Evolutionary conservation across 2,329 filamentous ascomycete genomes (phyloP).

Genomic region (Ophiostoma sp.): DNA sequence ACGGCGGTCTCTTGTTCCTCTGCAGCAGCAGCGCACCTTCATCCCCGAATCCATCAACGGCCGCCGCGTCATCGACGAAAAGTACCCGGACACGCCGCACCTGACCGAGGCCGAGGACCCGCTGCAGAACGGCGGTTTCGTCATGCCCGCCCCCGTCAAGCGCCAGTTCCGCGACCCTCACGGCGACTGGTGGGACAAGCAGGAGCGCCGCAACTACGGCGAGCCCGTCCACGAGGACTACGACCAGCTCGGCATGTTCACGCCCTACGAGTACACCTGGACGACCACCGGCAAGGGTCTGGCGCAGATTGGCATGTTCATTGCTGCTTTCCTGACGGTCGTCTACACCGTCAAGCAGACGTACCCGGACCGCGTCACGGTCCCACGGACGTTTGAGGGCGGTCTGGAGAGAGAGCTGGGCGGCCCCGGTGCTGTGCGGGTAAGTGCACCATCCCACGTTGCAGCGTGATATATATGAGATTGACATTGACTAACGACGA

Average conservation of each 20-base stretch:
- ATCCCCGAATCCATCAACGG: constrained; percentile 53
- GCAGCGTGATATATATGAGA: not conserved
- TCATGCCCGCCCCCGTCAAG: constrained; percentile 78
- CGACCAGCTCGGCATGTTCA: constrained; percentile 87
- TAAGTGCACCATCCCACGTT: constrained; percentile 38
- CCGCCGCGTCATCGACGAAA: constrained; percentile 50
- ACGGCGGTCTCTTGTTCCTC: constrained; percentile 48
- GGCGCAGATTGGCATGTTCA: constrained; percentile 67
- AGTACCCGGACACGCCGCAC: constrained; percentile 50
- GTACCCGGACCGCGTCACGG: constrained; percentile 72
- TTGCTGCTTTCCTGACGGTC: constrained; percentile 62
- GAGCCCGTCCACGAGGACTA: constrained; percentile 97
- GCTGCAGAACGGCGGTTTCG: constrained; percentile 79
- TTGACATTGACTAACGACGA: not conserved
- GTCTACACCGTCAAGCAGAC: constrained; percentile 66
- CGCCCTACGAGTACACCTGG: constrained; percentile 86
- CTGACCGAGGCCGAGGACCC: constrained; percentile 65
- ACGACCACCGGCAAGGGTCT: constrained; percentile 68
- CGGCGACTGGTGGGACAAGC: constrained; percentile 94
- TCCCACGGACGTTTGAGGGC: constrained; percentile 69
- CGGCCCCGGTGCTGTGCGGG: constrained; percentile 64
- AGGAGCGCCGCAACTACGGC: constrained; percentile 95
- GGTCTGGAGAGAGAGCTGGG: constrained; percentile 75
- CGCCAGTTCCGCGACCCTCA: constrained; percentile 91
- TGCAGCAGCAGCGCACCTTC: constrained; percentile 59